Base-by-base conservation (phyloP, 352 stramenopile species). In the Phytophthora hybrid region DNA sequence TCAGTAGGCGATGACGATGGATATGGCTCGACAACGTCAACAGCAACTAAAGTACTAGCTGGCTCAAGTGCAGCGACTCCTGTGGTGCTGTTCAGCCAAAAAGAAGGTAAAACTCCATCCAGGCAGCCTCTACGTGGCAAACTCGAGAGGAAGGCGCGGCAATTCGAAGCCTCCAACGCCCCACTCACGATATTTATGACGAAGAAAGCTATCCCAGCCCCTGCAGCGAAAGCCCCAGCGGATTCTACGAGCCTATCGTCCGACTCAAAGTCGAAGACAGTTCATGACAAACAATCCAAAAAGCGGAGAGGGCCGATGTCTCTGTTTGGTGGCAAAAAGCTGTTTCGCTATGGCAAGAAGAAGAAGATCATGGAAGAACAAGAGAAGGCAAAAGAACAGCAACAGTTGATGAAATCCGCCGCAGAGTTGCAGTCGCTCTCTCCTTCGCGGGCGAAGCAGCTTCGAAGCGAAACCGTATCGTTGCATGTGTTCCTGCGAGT, bases 401-500 rank as follows among this genome's bases (percentile, higher is more conserved):
- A 68, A n/a, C 57, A 51, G 41, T 41, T 69, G 18, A 32, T 39
- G 9, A 72, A 73, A 60, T 29, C 58, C 16, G 11, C 46, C 26
- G 13, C 51, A 1, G 49, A 59, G 29, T 60, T 74, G 29, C 44
- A 77, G 59, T 18, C 60, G 4, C 68, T 82, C 18, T 62, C 73
- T 5, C 76, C 76, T 23, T 76, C 73, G 2, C 58, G 62, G 26
- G 21, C 62, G 3, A 68, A 79, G 31, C 73, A 79, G 39, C 49
- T 73, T 9, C 59, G 63, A 52, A 59, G 60, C 10, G 70, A 71
- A 59, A 69, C 59, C 2, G 65, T 76, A 5, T 77, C 67, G 9
- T 32, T 82, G 1, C 60, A 82, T 34, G 61, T 87, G 6, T 66
- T 89, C 32, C 8, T 86, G 2, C 67, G 82, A 44, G 77, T 62